Evolutionary conservation across 345 rosid genomes (phyloP), one percentile per base, ranked within the genome.

Genomic region (Gossypium longicalyx): DNA sequence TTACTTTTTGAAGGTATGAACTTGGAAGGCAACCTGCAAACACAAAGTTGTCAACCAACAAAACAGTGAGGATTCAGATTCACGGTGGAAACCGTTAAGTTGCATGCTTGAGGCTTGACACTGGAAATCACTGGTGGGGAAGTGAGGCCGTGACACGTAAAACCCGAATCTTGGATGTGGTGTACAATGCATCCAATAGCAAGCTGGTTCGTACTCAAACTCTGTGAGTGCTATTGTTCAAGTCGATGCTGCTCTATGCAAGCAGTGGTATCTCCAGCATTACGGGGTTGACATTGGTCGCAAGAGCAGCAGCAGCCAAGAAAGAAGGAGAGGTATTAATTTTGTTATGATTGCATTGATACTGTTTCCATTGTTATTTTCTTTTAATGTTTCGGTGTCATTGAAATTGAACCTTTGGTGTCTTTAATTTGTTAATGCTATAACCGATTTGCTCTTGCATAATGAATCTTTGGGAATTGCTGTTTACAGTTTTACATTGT

Each of bases 101-200:
- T 94, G 97, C 88, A 94, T 71, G 94, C 97, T 20, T 88, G 86
- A 87, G 97, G 62, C 91, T 91, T 0, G 97, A 91, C 74, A 89
- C 94, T 0, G 97, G 97, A 80, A 91, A 91, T 80, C 89, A 82
- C 87, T 88, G 92, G 0, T 89, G 91, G 97, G 97, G 97, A 64
- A 91, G 97, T 56, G 97, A 89, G 78, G 90, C 97, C 0, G 88
- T 87, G 62, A 88, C 97, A 60, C 86, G 94, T 34, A 91, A 91
- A 86, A 86, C 94, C 22, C 86, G 94, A 53, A 79, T 89, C 67
- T 91, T 89, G 9, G 94, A 91, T 72, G 93, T 91, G 63, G 91
- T 88, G 75, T 91, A 91, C 89, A 89, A 91, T 74, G 97, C 97
- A 3, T 89, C 94, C 12, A 91, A 91, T 87, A 91, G 86, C 4